Evolutionary conservation across 352 stramenopile genomes (phyloP).

Genomic region (Globisporangium middletonii): DNA sequence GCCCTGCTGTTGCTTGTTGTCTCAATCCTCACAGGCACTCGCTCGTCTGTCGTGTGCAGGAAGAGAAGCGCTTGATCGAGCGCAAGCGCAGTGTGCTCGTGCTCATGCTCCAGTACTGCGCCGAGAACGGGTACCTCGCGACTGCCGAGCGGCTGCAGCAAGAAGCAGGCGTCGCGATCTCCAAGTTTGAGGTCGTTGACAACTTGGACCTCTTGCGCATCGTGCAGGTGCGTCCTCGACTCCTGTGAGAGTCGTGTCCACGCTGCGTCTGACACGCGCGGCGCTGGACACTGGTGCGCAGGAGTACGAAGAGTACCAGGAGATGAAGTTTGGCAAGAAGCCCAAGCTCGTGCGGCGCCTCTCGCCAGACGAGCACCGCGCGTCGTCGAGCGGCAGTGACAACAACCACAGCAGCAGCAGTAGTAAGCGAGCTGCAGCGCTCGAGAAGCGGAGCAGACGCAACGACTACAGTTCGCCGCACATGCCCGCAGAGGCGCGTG

Average conservation of each 20-base stretch:
- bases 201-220: constrained; percentile 89
- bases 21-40: background rate
- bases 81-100: constrained; percentile 82
- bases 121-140: constrained; percentile 81
- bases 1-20: background rate
- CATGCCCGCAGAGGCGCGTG: constrained; percentile 69
- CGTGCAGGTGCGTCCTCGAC: constrained; percentile 39
- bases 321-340: constrained; percentile 89
- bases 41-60: constrained; percentile 19
- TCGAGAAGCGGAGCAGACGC: constrained; percentile 53
- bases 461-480: constrained; percentile 76
- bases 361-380: constrained; percentile 36
- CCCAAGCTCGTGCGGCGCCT: constrained; percentile 78
- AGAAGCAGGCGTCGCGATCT: constrained; percentile 75
- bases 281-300: constrained; percentile 14
- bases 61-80: constrained; percentile 86
- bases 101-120: constrained; percentile 80
- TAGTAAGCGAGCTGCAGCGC: constrained; percentile 24
- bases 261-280: background rate
- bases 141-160: constrained; percentile 85
- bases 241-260: background rate
- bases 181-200: constrained; percentile 90
- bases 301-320: constrained; percentile 91
- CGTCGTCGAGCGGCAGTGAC: constrained; percentile 17
- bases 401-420: constrained; percentile 13